Conservation (phyloP, 441 rosid genomes). For the Pelargonium cotyledonis region DNA sequence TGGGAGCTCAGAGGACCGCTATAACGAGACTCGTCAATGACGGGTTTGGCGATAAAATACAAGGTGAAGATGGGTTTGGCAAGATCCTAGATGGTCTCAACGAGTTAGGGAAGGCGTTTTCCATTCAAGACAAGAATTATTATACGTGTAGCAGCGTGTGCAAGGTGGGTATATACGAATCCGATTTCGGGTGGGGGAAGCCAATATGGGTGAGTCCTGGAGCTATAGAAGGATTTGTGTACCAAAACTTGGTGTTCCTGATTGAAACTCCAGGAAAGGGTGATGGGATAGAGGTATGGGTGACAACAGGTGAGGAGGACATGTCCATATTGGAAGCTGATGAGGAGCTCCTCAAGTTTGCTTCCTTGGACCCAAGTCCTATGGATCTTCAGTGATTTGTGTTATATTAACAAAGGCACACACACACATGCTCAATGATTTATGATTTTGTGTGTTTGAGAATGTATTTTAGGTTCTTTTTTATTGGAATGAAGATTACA, state of each 20-base stretch:
- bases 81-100: not conserved
- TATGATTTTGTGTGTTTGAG: no score
- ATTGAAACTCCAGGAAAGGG: not conserved
- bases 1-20: not conserved
- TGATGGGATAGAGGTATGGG: slow-evolving; percentile 10
- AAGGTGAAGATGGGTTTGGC: not conserved
- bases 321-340: slow-evolving; percentile 8
- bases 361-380: slow-evolving; percentile 11
- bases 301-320: slow-evolving; percentile 7
- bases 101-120: not conserved
- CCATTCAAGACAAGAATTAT: not conserved
- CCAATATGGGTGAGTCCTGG: not conserved
- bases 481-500: no score
- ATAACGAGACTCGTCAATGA: not conserved
- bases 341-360: slow-evolving; percentile 9
- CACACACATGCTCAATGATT: no score
- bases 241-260: not conserved
- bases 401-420: no score
- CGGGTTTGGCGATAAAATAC: not conserved
- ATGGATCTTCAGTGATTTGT: not conserved
- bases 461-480: no score
- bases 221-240: not conserved
- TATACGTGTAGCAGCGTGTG: not conserved
- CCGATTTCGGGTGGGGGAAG: slow-evolving; percentile 2
- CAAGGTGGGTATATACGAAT: not conserved